A percentile compares a stretch with the other conserved stretches of the same genome.
Conservation (phyloP, 257 asterid genomes). For the Ehretia macrophylla region DNA sequence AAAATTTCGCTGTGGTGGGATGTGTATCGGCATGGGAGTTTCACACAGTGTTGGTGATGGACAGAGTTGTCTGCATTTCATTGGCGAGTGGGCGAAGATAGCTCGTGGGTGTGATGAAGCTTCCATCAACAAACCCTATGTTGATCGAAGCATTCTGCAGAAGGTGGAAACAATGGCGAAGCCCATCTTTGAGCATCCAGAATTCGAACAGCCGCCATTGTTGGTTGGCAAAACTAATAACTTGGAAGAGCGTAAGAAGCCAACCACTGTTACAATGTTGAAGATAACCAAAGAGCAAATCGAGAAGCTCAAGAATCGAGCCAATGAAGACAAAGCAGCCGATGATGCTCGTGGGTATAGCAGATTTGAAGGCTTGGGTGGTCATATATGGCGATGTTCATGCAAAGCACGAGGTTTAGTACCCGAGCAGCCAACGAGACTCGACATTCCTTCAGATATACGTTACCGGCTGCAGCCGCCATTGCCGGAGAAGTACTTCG, state of each 20-base stretch:
- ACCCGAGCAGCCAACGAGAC: slow-evolving; percentile 16
- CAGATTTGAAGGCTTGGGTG: slow-evolving; percentile 21
- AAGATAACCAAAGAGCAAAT: slow-evolving; percentile 15
- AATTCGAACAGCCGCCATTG: slow-evolving; percentile 2
- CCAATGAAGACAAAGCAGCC: slow-evolving; percentile 4
- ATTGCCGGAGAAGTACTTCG: slow-evolving; percentile 27
- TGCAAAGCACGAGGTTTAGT: slow-evolving; percentile 16
- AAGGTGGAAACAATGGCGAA: not conserved
- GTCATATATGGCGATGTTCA: slow-evolving; percentile 26
- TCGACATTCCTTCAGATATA: slow-evolving; percentile 1
- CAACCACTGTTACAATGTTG: slow-evolving; percentile 7
- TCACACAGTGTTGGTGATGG: slow-evolving; percentile 19
- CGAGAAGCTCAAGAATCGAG: slow-evolving; percentile 9
- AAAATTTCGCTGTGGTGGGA: slow-evolving; percentile 21
- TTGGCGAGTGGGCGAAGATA: slow-evolving; percentile 21
- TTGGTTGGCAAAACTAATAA: slow-evolving; percentile 13
- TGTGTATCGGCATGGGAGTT: slow-evolving; percentile 12
- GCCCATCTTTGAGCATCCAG: not conserved
- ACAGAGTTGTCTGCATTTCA: slow-evolving; percentile 12
- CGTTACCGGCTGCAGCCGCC: slow-evolving; percentile 16
- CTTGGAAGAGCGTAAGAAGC: slow-evolving; percentile 20
- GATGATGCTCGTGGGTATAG: not conserved
- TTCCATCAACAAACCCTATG: slow-evolving; percentile 1
- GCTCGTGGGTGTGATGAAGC: slow-evolving; percentile 17
- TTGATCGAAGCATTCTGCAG: slow-evolving; percentile 7